A percentile compares a stretch with the other conserved stretches of the same genome.
phyloP scores from a whole-genome alignment of 768 basidiomycete genomes.

The Sporobolomyces pararoseus region DNA sequence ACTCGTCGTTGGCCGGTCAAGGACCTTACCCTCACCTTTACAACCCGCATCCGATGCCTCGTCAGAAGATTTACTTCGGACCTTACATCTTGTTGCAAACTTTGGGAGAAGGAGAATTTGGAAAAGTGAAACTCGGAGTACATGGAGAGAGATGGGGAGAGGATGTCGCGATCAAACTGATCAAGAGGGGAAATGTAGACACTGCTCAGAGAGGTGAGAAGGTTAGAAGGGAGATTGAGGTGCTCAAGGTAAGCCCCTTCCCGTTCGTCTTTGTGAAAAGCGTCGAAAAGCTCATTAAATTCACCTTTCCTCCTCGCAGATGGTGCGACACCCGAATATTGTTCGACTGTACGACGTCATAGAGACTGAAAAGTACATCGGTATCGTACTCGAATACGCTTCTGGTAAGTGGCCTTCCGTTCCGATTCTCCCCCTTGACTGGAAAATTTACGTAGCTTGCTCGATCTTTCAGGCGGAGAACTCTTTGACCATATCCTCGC shows the following conservation, averaged over 20 bases:
- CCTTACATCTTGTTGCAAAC: constrained; percentile 94
- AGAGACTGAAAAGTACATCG: constrained; percentile 99
- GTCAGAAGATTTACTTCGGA: constrained; percentile 62
- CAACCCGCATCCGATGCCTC: constrained; percentile 41
- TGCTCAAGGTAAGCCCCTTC: constrained; percentile 67
- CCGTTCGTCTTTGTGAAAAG: not conserved
- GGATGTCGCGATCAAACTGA: constrained; percentile 98
- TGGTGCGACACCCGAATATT: constrained; percentile 94
- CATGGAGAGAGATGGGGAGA: constrained; percentile 82
- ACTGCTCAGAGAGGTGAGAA: constrained; percentile 78
- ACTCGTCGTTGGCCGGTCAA: constrained; percentile 13
- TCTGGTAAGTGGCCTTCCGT: constrained; percentile 57
- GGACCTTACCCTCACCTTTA: constrained; percentile 41
- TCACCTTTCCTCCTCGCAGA: constrained; percentile 55
- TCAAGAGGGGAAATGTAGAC: constrained; percentile 86
- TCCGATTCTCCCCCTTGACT: not conserved
- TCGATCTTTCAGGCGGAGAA: constrained; percentile 60
- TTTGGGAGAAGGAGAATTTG: constrained; percentile 96
- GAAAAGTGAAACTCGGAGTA: constrained; percentile 96
- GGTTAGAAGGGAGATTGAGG: constrained; percentile 96
- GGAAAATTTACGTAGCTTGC: not conserved
- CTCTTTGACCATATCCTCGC: constrained; percentile 98
- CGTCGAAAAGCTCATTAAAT: not conserved
- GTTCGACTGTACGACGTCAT: constrained; percentile 97
- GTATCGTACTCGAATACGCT: constrained; percentile 97